Evolutionary conservation across 2,329 filamentous ascomycete genomes (phyloP).

Genomic region (Drechslerella stenobrocha): DNA sequence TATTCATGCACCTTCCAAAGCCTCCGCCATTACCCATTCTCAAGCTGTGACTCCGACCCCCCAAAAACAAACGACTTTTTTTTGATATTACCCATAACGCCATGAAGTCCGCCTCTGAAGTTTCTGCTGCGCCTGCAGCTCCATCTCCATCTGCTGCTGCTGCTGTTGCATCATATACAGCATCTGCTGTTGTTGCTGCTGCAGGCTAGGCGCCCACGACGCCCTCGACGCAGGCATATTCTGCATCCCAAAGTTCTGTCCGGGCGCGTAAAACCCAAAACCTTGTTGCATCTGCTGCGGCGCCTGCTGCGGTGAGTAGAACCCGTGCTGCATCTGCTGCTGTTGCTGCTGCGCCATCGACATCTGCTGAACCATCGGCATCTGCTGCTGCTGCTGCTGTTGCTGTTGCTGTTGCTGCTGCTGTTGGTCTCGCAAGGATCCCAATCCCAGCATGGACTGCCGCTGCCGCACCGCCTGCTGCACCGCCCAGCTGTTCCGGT

Average conservation of each 20-base stretch:
- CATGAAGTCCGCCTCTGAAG: constrained; percentile 16
- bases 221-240: constrained; percentile 3
- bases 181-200: constrained; percentile 19
- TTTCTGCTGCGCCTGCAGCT: constrained; percentile 18
- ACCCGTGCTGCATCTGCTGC: constrained; percentile 46
- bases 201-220: constrained; percentile 12
- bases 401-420: constrained; percentile 52
- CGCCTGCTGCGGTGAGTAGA: constrained; percentile 46
- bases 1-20: constrained; percentile 1
- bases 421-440: constrained; percentile 53
- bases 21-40: neutral
- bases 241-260: constrained; percentile 6
- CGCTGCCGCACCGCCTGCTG: constrained; percentile 72
- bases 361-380: neutral
- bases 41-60: no score
- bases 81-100: constrained; percentile 39
- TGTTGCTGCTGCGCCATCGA: constrained; percentile 3
- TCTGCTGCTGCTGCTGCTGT: constrained; percentile 54
- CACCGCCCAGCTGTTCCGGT: constrained; percentile 67
- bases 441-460: constrained; percentile 57
- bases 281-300: constrained; percentile 51
- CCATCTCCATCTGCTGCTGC: constrained; percentile 32
- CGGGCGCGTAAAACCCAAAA: constrained; percentile 52
- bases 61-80: no score
- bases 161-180: constrained; percentile 21